phyloP scores from a whole-genome alignment of 2,329 filamentous ascomycete species.

The Aspergillus melleus region DNA sequence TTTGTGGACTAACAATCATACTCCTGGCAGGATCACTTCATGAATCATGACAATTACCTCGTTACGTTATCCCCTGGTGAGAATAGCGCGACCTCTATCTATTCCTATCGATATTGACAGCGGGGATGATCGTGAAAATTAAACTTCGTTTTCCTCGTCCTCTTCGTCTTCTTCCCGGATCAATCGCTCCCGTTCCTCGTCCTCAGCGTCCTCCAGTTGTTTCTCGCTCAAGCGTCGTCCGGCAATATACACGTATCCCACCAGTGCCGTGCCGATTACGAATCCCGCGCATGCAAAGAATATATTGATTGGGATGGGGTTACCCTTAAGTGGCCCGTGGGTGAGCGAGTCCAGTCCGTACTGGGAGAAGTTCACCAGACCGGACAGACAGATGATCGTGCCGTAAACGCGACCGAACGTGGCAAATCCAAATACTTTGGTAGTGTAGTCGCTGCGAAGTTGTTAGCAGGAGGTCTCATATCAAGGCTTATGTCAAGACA shows the following conservation, averaged over 20 bases:
- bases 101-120: neutral
- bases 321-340: conserved; percentile 66
- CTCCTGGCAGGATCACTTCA: too few species aligned
- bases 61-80: neutral
- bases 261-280: conserved; percentile 64
- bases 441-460: conserved; percentile 67
- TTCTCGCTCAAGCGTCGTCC: conserved; percentile 17
- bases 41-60: too few species aligned
- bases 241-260: conserved; percentile 59
- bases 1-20: too few species aligned
- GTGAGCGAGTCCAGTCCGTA: conserved; percentile 76
- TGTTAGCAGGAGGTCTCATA: neutral
- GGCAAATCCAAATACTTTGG: conserved; percentile 88
- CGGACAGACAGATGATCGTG: conserved; percentile 81
- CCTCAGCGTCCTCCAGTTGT: conserved; percentile 12
- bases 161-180: conserved; percentile 25
- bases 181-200: conserved; percentile 28
- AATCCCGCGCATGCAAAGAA: conserved; percentile 64
- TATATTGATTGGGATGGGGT: conserved; percentile 77
- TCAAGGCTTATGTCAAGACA: too few species aligned
- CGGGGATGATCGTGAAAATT: neutral
- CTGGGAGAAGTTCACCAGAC: conserved; percentile 80
- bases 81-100: neutral
- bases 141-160: conserved; percentile 9
- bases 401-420: conserved; percentile 93